Conservation (phyloP, 2,329 filamentous ascomycete species). For the Diplodia sapinea region DNA sequence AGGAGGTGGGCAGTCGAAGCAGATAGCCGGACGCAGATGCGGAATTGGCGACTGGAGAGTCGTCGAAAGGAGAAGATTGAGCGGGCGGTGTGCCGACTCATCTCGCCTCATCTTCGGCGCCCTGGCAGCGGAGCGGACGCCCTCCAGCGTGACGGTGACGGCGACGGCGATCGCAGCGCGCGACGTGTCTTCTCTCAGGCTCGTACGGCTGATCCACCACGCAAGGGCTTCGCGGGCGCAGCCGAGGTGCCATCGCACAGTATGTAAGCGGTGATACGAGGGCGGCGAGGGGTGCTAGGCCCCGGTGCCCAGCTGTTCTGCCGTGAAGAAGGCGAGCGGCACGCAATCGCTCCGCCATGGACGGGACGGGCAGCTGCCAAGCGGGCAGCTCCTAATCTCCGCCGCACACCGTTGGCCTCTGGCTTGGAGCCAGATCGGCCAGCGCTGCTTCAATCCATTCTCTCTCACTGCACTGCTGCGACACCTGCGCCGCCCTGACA, state of each 20-base stretch:
- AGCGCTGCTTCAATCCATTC: neutral
- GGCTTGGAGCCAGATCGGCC: neutral
- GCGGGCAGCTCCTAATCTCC: slow-evolving; percentile 26
- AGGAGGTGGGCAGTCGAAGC: too few species aligned
- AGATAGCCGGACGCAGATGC: too few species aligned
- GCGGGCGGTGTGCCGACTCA: neutral
- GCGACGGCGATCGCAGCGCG: slow-evolving; percentile 9
- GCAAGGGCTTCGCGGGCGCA: slow-evolving; percentile 12
- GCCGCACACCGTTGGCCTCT: neutral
- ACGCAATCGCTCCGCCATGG: slow-evolving; percentile 14
- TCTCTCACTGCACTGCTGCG: neutral
- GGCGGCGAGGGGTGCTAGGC: neutral
- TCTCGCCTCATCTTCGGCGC: slow-evolving; percentile 26
- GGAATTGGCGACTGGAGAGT: neutral
- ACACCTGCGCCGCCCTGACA: slow-evolving; percentile 32
- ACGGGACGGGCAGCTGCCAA: slow-evolving; percentile 11
- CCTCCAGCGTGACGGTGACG: slow-evolving; percentile 1
- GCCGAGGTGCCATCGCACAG: slow-evolving; percentile 17
- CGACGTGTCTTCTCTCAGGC: slow-evolving; percentile 22
- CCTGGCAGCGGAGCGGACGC: neutral
- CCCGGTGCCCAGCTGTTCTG: neutral
- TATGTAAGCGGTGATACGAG: slow-evolving; percentile 22
- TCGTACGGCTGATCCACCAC: slow-evolving; percentile 27
- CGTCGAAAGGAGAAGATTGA: slow-evolving; percentile 8
- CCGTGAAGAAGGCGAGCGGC: neutral